A percentile compares a stretch with the other conserved stretches of the same genome.
phyloP scores from a whole-genome alignment of 2,329 filamentous ascomycete genomes.

The Aspergillus sp. region DNA sequence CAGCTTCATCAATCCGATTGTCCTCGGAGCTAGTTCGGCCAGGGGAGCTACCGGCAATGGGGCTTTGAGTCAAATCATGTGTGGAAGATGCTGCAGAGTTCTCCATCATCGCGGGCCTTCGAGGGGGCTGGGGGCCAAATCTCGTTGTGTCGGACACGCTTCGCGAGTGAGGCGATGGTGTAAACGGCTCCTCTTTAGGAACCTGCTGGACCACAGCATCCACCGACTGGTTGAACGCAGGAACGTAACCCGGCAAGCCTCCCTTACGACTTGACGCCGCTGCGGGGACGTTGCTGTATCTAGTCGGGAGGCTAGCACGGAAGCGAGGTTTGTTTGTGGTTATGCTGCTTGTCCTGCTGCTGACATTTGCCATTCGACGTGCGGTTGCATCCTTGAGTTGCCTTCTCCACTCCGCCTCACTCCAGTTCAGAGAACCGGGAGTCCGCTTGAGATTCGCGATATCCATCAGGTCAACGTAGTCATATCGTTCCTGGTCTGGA shows the following conservation, averaged over 20 bases:
- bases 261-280: conserved; percentile 24
- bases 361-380: conserved; percentile 37
- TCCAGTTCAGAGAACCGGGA: conserved; percentile 74
- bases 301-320: conserved; percentile 37
- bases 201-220: conserved; percentile 35
- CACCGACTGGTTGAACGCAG: conserved; percentile 35
- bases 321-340: conserved; percentile 53
- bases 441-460: conserved; percentile 77
- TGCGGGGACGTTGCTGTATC: conserved; percentile 37
- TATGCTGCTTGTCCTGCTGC: conserved; percentile 53
- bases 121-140: conserved; percentile 17
- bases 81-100: conserved; percentile 39
- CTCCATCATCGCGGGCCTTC: conserved; percentile 23
- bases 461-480: conserved; percentile 86
- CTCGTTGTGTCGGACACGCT: conserved; percentile 34
- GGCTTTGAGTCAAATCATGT: conserved; percentile 30
- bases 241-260: conserved; percentile 18
- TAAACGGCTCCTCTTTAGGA: conserved; percentile 22
- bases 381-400: conserved; percentile 85
- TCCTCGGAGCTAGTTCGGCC: conserved; percentile 44
- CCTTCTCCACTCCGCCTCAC: conserved; percentile 84
- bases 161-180: conserved; percentile 28
- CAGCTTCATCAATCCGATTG: conserved; percentile 28
- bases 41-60: conserved; percentile 27
- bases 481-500: conserved; percentile 82